These are phyloP conservation scores for Helichrysum umbraculigerum DNA, from an alignment of 129 eudicot genomes.

Conservation along the genomic window DNA sequence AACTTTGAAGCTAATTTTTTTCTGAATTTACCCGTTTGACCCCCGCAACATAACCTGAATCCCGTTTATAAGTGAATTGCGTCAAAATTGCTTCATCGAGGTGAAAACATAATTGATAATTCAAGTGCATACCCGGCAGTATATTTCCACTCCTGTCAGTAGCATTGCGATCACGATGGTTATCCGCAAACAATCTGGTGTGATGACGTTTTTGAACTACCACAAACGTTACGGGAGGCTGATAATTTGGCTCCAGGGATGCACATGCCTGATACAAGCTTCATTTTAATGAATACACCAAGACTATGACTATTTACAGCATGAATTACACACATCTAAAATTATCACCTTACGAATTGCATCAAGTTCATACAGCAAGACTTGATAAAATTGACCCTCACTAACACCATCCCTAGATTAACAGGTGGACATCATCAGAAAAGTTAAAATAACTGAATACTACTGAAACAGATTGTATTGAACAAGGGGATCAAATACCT, in stretches of 20 bases:
- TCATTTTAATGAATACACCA: not conserved
- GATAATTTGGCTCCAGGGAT: conserved; percentile 74
- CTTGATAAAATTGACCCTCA: conserved; percentile 92
- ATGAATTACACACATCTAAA: not conserved
- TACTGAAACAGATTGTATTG: not conserved
- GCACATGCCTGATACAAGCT: conserved; percentile 69
- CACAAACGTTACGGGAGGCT: conserved; percentile 91
- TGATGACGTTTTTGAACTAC: conserved; percentile 97
- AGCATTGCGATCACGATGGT: conserved; percentile 62
- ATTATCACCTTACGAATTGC: conserved; percentile 82
- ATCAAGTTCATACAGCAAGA: conserved; percentile 79
- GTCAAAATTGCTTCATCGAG: not conserved
- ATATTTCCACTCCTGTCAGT: conserved; percentile 88
- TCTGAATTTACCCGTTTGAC: not conserved
- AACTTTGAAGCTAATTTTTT: not conserved
- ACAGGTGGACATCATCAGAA: conserved; percentile 21
- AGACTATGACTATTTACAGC: conserved; percentile 6
- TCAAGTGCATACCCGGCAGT: conserved; percentile 57
- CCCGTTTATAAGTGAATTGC: not conserved
- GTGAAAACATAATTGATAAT: not conserved
- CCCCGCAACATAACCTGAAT: not conserved
- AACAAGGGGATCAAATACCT: conserved; percentile 37
- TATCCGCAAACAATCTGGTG: conserved; percentile 80
- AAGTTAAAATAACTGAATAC: not conserved
- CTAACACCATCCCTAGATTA: conserved; percentile 88